Base-by-base conservation (phyloP, 140 eudicot genomes). In the Oenanthe javanica region DNA sequence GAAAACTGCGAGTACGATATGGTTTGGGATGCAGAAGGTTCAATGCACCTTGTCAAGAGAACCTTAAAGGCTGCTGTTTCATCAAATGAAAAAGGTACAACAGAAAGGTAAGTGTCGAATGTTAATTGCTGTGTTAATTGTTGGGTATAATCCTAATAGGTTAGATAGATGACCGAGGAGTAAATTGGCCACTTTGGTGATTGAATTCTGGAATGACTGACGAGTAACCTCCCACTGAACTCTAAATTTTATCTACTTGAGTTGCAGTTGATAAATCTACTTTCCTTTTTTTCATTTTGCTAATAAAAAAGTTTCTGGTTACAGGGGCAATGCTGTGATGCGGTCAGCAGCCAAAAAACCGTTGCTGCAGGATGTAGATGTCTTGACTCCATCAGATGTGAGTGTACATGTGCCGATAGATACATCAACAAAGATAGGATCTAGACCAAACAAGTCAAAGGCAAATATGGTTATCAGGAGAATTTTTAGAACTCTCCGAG, bases 21-120 rank as follows among this genome's bases (percentile, higher is more conserved):
- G 97, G 85, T 95, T 47, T 95, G 99, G 99, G 99, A 91, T 85
- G 97, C 99, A n/a, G 99, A 95, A 84, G 99, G 99, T 8, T 81
- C 96, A 12, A 89, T 95, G 97, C 99, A 95, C 84, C 90, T 95
- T 49, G 87, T 95, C 55, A 92, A 93, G 83, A 95, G 89, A 86
- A 74, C 93, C 25, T 12, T 55, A n/a, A 84, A 89, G 72, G 66
- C 70, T 45, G 79, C 86, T 43, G 49, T 86, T 25, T 75, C 79
- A 43, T 76, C 86, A 66, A 89, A 19, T 42, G 99, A 92, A 80
- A 87, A 83, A 80, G 84, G 19, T 79, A 16, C 87, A 2, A 45
- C 83, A 1, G 98, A 90, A 84, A 87, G 97, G 98, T 90, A 81
- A 38, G 82, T 45, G 74, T 63, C 43, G 18, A 25, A 43, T 79